Evolutionary conservation across 1,139 yeast genomes (phyloP), one percentile per base, ranked within the genome.

Genomic region (Debaryomyces nepalensis): DNA sequence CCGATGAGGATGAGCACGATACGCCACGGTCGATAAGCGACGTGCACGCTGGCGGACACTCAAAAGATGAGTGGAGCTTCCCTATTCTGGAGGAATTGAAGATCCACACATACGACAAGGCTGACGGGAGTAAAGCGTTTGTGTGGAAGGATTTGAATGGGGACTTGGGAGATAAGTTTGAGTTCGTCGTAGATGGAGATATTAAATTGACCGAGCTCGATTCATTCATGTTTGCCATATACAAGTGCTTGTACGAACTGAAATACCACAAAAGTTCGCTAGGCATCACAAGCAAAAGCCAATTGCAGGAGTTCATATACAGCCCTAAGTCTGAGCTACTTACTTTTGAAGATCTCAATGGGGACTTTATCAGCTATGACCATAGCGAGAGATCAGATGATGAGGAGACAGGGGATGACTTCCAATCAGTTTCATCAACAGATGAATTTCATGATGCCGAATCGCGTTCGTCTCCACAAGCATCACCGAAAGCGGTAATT

Each of bases 111-210:
- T 55, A 58, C 42, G 64, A 61, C 16, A 63, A 60, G 42, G 42
- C 55, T 23, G 64, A 66, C 43, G 73, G 74, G 2, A 48, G 60
- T 9, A 55, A 51, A 33, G 81, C 84, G 1, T 76, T 93, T 33
- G 73, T 83, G 0, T 93, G 99, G 99, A 70, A 70, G 19, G 97
- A 93, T 53, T 59, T 83, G 40, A 84, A 84, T 39, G 97, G 96
- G 22, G 97, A 89, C 53, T 71, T 74, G n/a, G 97, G 91, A 11
- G 98, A 91, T 58, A 68, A 75, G 47, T 90, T 86, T 63, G 96
- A 89, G 62, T 91, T 89, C 64, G 74, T 86, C 15, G 79, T 90
- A 42, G 89, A 83, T 47, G 77, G 77, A 36, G 74, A 75, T n/a
- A 79, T 84, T 6, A 73, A 83, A 22, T 55, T 67, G 3, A 69